Conservation (phyloP, 108 stramenopile species). For the Parietichytrium sp. region DNA sequence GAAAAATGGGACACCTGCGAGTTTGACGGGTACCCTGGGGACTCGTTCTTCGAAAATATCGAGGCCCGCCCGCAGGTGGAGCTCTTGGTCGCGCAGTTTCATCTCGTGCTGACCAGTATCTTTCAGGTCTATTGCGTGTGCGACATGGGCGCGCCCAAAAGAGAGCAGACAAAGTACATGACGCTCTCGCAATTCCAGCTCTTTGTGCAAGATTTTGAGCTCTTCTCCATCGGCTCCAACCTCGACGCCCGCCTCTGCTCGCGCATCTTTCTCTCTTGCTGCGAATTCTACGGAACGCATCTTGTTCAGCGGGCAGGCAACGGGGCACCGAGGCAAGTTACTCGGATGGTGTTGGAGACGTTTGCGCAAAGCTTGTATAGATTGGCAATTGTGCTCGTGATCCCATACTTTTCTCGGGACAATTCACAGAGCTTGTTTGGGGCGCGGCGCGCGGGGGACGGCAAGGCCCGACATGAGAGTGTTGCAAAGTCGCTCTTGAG, state of each 20-base stretch:
- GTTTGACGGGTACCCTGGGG: neutral
- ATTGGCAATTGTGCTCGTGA: neutral
- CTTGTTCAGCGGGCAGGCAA: neutral
- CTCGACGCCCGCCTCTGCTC: constrained; percentile 5
- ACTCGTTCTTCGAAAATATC: neutral
- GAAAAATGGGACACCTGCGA: neutral
- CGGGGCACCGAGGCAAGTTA: neutral
- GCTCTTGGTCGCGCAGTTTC: neutral
- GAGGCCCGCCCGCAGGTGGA: neutral
- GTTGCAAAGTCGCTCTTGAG: neutral
- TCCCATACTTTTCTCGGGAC: neutral
- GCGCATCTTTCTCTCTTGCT: neutral
- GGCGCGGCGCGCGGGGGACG: neutral
- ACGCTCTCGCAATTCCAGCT: constrained; percentile 26
- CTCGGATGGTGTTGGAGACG: neutral
- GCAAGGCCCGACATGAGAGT: no score
- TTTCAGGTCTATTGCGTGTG: constrained; percentile 25
- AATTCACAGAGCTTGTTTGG: neutral
- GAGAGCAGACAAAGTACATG: neutral
- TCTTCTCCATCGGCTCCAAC: neutral
- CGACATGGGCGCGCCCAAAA: neutral
- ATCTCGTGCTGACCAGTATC: neutral
- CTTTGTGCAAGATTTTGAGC: neutral
- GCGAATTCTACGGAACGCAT: neutral
- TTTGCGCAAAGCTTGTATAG: neutral